Evolutionary conservation across 768 basidiomycete genomes (phyloP), one percentile per base, ranked within the genome.

Genomic region (Xerocomus brunneocitrinus): DNA sequence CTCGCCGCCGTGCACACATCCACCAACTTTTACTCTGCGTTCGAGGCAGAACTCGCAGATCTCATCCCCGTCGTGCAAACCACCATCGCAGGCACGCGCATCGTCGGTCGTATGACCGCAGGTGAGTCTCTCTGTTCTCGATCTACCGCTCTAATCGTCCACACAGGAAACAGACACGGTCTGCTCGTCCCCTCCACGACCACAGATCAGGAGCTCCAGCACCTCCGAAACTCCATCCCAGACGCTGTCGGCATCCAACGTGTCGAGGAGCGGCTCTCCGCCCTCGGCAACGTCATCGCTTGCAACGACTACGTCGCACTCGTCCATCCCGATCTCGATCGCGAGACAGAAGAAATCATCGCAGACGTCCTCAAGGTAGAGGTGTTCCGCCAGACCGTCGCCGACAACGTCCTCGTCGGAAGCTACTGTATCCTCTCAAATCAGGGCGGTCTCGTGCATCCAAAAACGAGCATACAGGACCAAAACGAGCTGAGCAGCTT

Each of bases 301-400:
- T 95, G 91, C 75, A 99, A 98, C 72, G 97, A 99, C 75, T 90
- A 98, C 65, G 95, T 99, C 60, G 97, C 97, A 8, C 87, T 99
- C 62, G 97, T 98, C 25, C 97, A 99, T 70, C 97, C 97, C 8
- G 97, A 99, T 60, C 75, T 98, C 55, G 97, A 98, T 74, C 84
- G 97, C 57, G 97, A 98, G 73, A 99, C 97, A 24, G 97, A 99
- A 68, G 97, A 99, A 73, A 98, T 99, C 74, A 98, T 99, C 72
- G 97, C 97, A 28, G 97, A 99, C 70, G 92, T 97, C 19, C 82
- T 99, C 61, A 98, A 98, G 72, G 97, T 98, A 57, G 97, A 99
- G 70, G 97, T 98, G 5, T 99, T 99, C 76, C 80, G 97, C 45
- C 97, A 99, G 71, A 99, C 94, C 9, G 79, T 99, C 60, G 97